Evolutionary conservation across 75 land plant genomes (phyloP), one percentile per base, ranked within the genome.

Genomic region (Pinus taeda): DNA sequence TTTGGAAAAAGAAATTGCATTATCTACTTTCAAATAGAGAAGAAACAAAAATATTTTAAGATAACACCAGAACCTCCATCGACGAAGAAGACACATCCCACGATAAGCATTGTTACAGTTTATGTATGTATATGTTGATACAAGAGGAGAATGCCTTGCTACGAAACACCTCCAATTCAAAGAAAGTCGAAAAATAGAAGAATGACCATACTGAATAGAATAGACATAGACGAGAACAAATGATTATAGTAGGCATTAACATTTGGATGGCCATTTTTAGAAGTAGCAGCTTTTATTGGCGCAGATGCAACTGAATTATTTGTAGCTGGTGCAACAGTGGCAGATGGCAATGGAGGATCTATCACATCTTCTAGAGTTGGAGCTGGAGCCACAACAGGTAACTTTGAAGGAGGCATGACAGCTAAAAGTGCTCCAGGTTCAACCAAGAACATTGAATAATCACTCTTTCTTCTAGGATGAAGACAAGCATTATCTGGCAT

Each of bases 391-490:
- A 45, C 49, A 6, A n/a, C 39, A 67, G 71, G 71, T 36, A 67
- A 9, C 12, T 11, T 9, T 49, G 55, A 49, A 39, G 42, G 71
- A 37, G 0, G 71, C 71, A 67, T 67, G 53, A 49, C 71, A 67
- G 3, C 12, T 67, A 67, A 39, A n/a, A 67, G 71, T 67, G 71
- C 53, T 45, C 71, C 71, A 39, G 71, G 49, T 67, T 67, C 71
- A 67, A 67, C 71, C 53, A 67, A 20, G 39, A 67, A 67, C 71
- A 39, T 67, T 17, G 71, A 67, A 67, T 67, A 67, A 18, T 67
- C 71, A 67, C 21, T 67, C 3, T 67, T 36, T 36, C 49, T 67
- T 67, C 21, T 37, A 39, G 22, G 71, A 29, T 37, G 71, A 6
- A 39, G 71, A 67, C 71, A 67, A 18, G 71, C 22, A 67, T 67